Base-by-base conservation (phyloP, 2,329 filamentous ascomycete genomes). In the Pseudogymnoascus sp. region DNA sequence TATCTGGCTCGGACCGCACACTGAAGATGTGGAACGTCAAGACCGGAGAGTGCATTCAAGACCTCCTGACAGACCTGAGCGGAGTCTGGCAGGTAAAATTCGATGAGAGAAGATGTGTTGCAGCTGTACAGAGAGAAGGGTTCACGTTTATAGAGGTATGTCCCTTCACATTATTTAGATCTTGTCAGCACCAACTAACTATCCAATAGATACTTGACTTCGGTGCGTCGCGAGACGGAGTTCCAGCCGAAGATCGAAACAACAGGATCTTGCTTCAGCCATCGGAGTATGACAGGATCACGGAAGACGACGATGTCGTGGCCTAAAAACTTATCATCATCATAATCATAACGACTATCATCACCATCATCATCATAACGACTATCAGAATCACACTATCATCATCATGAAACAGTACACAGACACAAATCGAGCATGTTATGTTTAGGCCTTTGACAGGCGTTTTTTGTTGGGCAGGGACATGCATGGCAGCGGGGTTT, bases 71-170 rank as follows among this genome's bases (percentile, higher is more conserved):
- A 12, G 93, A 97, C 72, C 81, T 99, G 37, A 93, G 88, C 69
- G 93, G 93, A n/a, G 95, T 99, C 6, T 99, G 95, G 95, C 95
- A 99, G 78, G 95, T 99, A 71, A 95, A 95, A 72, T 99, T 99
- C 77, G 93, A 99, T 72, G 91, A 96, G 73, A 84, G 95, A 69
- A 85, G 93, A 74, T 99, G 95, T 74, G 95, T 99, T 64, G 95
- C 95, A 65, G 95, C 95, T 51, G 95, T 99, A 64, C 95, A 99
- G 79, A 85, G 95, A 63, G 91, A 96, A 68, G 88, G 86, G 71
- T 78, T 96, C 70, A 99, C 95, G 18, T 99, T 96, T 75, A 92
- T 99, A 64, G 95, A 99, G 85, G 95, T 96, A 75, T 79, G 86
- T 77, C 34, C 8, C 39, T 59, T 61, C 51, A 63, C 40, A 36